Percentiles rank a stretch among this genome's conserved stretches.
phyloP scores from a whole-genome alignment of 192 early-diverging fungal genomes.

The Pilobolus umbonatus region DNA sequence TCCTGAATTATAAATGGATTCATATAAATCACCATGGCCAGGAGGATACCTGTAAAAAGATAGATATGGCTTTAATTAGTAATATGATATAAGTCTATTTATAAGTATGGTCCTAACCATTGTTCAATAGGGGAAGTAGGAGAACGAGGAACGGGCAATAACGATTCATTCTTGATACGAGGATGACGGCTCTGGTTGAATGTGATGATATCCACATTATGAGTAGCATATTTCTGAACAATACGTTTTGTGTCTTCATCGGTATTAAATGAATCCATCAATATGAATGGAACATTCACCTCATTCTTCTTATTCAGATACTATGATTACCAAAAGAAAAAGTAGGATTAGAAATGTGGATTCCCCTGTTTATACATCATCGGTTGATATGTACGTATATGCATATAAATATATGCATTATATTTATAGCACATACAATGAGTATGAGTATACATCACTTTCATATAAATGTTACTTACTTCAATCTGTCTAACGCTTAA shows the following conservation, averaged over 20 bases:
- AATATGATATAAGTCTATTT: background rate
- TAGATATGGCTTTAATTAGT: slow-evolving; percentile 7
- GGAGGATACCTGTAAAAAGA: slow-evolving; percentile 76
- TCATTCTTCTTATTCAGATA: slow-evolving; percentile 85
- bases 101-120: slow-evolving; percentile 41
- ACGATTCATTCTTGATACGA: slow-evolving; percentile 88
- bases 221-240: slow-evolving; percentile 94
- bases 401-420: too few species aligned
- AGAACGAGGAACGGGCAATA: slow-evolving; percentile 74
- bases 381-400: too few species aligned
- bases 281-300: slow-evolving; percentile 91
- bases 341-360: background rate
- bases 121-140: slow-evolving; percentile 61
- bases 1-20: slow-evolving; percentile 88
- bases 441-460: too few species aligned
- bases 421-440: background rate
- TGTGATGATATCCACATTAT: slow-evolving; percentile 90
- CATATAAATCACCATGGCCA: slow-evolving; percentile 99
- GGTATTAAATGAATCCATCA: slow-evolving; percentile 99
- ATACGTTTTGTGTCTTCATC: slow-evolving; percentile 97
- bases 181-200: slow-evolving; percentile 98
- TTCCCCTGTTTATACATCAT: too few species aligned
- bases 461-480: slow-evolving; percentile 39
- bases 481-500: slow-evolving; percentile 98
- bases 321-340: slow-evolving; percentile 34